Percentiles rank a stretch among this genome's conserved stretches.
phyloP scores from a whole-genome alignment of 1,139 yeast genomes.

The Sporopachydermia cereana region DNA sequence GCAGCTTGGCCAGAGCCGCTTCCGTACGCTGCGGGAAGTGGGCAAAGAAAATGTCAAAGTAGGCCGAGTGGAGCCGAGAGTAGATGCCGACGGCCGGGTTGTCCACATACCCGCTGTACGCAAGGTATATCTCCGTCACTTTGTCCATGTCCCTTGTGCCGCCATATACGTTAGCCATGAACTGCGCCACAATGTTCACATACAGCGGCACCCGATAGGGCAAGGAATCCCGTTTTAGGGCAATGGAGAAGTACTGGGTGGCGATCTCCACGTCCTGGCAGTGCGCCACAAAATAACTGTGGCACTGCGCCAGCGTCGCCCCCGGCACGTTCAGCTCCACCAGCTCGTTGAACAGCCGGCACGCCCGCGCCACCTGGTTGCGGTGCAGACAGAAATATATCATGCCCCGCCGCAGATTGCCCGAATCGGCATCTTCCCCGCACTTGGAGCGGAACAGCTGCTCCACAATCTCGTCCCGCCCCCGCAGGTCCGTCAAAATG shows the following conservation, averaged over 20 bases:
- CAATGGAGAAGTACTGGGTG: slow-evolving; percentile 61
- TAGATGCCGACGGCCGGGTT: slow-evolving; percentile 29
- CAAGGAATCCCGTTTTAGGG: slow-evolving; percentile 43
- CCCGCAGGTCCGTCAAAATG: slow-evolving; percentile 49
- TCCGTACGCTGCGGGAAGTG: slow-evolving; percentile 41
- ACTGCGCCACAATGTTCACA: slow-evolving; percentile 62
- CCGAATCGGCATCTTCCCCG: slow-evolving; percentile 28
- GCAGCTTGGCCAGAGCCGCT: slow-evolving; percentile 48
- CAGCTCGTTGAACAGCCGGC: slow-evolving; percentile 35
- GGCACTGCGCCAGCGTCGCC: slow-evolving; percentile 51
- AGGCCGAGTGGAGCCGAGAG: slow-evolving; percentile 50
- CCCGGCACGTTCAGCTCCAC: slow-evolving; percentile 23
- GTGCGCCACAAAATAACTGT: slow-evolving; percentile 69
- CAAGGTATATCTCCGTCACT: slow-evolving; percentile 52
- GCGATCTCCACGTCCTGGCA: slow-evolving; percentile 68
- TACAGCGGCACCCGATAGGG: slow-evolving; percentile 66
- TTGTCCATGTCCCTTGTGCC: slow-evolving; percentile 45
- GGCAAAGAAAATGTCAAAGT: slow-evolving; percentile 54
- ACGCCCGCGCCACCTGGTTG: slow-evolving; percentile 38
- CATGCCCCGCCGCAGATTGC: slow-evolving; percentile 48
- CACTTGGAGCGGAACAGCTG: slow-evolving; percentile 33
- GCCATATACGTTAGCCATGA: slow-evolving; percentile 51
- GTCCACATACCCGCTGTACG: slow-evolving; percentile 33
- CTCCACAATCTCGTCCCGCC: slow-evolving; percentile 46
- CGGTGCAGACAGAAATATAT: slow-evolving; percentile 46